Percentiles rank a stretch among this genome's conserved stretches.
phyloP scores from a whole-genome alignment of 2,329 filamentous ascomycete genomes.

The Neurospora sp. region DNA sequence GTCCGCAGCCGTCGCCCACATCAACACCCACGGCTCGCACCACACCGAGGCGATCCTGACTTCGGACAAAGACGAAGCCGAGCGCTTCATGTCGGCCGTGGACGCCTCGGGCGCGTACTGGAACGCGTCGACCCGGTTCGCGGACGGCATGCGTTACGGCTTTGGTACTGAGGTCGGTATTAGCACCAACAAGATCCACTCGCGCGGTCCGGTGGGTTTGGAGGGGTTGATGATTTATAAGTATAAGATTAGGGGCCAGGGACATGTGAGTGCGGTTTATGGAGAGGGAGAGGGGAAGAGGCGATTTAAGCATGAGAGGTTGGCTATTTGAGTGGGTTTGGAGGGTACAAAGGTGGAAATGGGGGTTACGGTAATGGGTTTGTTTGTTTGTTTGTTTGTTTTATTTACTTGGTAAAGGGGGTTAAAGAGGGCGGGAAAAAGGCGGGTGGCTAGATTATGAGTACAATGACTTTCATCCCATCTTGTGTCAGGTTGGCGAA shows the following conservation, averaged over 20 bases:
- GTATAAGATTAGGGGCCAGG: conserved; percentile 77
- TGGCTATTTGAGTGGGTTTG: conserved; percentile 27
- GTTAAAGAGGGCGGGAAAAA: background rate
- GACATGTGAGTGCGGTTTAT: conserved; percentile 74
- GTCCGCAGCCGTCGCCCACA: conserved; percentile 69
- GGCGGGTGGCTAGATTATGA: background rate
- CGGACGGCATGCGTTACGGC: conserved; percentile 92
- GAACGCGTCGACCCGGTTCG: conserved; percentile 91
- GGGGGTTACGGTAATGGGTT: background rate
- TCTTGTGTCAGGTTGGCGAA: background rate
- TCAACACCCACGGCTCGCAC: conserved; percentile 85
- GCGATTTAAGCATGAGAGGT: conserved; percentile 47
- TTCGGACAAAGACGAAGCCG: conserved; percentile 52
- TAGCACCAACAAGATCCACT: conserved; percentile 97
- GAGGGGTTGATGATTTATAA: conserved; percentile 97
- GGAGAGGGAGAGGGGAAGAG: conserved; percentile 51
- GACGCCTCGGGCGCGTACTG: conserved; percentile 93
- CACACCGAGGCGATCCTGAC: conserved; percentile 93
- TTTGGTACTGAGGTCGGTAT: conserved; percentile 98
- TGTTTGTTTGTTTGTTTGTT: background rate
- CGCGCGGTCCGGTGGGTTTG: conserved; percentile 81
- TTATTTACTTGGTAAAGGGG: background rate
- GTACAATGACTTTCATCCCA: background rate
- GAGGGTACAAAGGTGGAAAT: background rate
- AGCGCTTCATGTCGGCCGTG: conserved; percentile 73